Base-by-base conservation (phyloP, 2,329 filamentous ascomycete genomes). In the Elsinoe necatrix region DNA sequence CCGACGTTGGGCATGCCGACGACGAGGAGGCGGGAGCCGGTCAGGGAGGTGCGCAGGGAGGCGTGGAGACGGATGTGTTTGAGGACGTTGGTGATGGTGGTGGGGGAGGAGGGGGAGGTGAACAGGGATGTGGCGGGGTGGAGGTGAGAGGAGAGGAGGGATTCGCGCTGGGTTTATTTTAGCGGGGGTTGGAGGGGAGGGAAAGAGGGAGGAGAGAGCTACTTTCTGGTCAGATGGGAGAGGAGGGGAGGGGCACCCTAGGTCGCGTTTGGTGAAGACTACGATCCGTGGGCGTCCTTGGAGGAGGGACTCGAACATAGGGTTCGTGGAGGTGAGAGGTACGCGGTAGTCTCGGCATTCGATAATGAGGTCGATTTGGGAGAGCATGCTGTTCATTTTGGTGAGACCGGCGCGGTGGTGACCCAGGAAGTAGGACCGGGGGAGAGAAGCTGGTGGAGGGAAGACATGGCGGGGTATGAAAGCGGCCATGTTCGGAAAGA, bases 1-100 rank as follows among this genome's bases (percentile, higher is more conserved):
- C 93, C 93, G 0, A 95, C 89, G 68, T 98, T 98, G 34, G 93
- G 93, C 91, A 98, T 96, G 56, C 93, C 93, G 12, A 97, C 91
- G 0, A 97, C 82, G 69, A 98, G 80, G 57, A 90, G 81, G 50
- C 90, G 82, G 63, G 89, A 80, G n/a, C 90, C 91, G 6, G 87
- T 84, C n/a, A 97, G 73, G 20, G 80, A 81, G 63, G 83, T 76
- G 27, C 71, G 68, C 23, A 72, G 67, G n/a, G 66, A 61, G 21
- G 79, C 78, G 60, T 80, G 74, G 3, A 72, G 66, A 58, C 77
- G 78, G 56, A 83, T 73, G 57, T 75, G 74, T 1, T 75, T 69
- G 25, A 81, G 69, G n/a, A 82, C 66, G 43, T 67, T 68, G 31
- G 70, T 71, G 16, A 77, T 69, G 48, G 78, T 75, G 50, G 23